Conservation (phyloP, 805 yeast species). For the Nakazawaea wyomingensis region DNA sequence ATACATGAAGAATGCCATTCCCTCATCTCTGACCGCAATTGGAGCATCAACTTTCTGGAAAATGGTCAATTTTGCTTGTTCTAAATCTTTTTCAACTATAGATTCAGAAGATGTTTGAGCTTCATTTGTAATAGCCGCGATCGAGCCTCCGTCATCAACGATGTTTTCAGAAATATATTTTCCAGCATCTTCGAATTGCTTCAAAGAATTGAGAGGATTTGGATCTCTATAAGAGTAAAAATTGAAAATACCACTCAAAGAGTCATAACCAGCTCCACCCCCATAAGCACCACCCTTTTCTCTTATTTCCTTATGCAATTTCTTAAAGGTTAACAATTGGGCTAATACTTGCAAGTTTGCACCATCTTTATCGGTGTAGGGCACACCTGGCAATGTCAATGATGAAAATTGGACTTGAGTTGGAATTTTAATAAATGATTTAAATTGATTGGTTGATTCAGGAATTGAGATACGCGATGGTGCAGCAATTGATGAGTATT, state of each 20-base stretch:
- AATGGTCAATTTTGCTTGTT: constrained; percentile 84
- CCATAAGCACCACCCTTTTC: constrained; percentile 99
- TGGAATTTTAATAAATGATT: constrained; percentile 64
- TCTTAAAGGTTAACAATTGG: constrained; percentile 73
- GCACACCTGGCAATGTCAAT: constrained; percentile 57
- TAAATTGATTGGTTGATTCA: constrained; percentile 10
- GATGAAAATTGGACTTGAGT: constrained; percentile 87
- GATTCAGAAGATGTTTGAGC: constrained; percentile 17
- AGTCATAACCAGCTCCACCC: constrained; percentile 84
- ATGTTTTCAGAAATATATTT: constrained; percentile 38
- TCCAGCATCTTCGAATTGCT: constrained; percentile 51
- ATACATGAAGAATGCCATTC: constrained; percentile 56
- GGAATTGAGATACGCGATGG: constrained; percentile 14
- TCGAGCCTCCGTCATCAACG: constrained; percentile 16
- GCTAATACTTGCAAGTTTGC: constrained; percentile 82
- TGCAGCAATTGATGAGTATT: not conserved
- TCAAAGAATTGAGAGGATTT: constrained; percentile 64
- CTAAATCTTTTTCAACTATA: constrained; percentile 55
- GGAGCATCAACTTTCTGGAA: constrained; percentile 95
- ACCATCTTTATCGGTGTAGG: constrained; percentile 67
- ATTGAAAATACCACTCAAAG: constrained; percentile 72
- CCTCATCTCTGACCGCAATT: constrained; percentile 72
- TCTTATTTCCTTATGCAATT: constrained; percentile 82
- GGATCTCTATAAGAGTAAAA: constrained; percentile 95
- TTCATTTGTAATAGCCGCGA: constrained; percentile 29